Evolutionary conservation across 2,329 filamentous ascomycete species (phyloP).

Genomic region (Rhynchosporium graminicola): DNA sequence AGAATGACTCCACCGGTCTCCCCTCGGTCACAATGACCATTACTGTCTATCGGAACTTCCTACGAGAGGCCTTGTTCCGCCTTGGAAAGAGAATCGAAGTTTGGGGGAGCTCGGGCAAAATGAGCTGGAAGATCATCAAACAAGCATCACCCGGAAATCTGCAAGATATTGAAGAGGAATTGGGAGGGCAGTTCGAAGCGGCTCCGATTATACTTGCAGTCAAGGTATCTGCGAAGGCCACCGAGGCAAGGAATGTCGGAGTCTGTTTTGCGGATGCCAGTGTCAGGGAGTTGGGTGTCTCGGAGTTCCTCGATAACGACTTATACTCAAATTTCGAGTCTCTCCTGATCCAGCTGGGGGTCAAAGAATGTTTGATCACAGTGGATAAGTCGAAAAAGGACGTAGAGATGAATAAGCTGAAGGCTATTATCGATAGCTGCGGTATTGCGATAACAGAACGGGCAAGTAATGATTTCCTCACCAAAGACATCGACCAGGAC

Average conservation of each 20-base stretch:
- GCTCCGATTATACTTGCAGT: conserved; percentile 95
- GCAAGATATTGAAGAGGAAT: conserved; percentile 94
- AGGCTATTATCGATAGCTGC: conserved; percentile 87
- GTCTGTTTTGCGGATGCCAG: conserved; percentile 98
- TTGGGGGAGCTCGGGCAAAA: conserved; percentile 76
- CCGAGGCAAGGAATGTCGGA: conserved; percentile 81
- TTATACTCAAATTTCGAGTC: conserved; percentile 98
- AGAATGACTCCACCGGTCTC: conserved; percentile 78
- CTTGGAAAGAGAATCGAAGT: conserved; percentile 90
- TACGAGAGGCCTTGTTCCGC: conserved; percentile 90
- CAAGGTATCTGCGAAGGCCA: conserved; percentile 85
- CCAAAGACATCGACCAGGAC: conserved; percentile 94
- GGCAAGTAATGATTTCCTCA: conserved; percentile 74
- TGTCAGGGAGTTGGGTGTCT: conserved; percentile 91
- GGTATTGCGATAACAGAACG: conserved; percentile 87
- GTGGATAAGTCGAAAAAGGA: conserved; percentile 80
- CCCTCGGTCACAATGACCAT: conserved; percentile 93
- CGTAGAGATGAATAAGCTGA: conserved; percentile 82
- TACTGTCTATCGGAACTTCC: conserved; percentile 93
- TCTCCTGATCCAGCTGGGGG: conserved; percentile 90
- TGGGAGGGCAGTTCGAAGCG: conserved; percentile 85
- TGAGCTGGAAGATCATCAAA: conserved; percentile 90
- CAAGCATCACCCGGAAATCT: conserved; percentile 94
- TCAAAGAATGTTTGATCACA: conserved; percentile 90
- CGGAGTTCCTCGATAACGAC: conserved; percentile 98